Base-by-base conservation (phyloP, 768 basidiomycete species). In the Omphalotus guepiniiformis region DNA sequence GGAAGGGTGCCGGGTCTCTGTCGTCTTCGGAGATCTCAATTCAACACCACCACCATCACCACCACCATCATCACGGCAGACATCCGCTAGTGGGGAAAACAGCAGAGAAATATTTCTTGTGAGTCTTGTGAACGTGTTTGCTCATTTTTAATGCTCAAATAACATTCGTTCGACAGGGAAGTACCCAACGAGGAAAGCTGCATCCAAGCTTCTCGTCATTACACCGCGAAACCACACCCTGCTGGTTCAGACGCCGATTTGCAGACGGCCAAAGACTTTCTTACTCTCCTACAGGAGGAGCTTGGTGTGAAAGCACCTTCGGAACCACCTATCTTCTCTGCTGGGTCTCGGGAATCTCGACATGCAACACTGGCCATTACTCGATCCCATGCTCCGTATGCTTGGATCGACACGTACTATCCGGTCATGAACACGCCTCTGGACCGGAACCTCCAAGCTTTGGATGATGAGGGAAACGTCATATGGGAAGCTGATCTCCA, bases 361-460 rank as follows among this genome's bases (percentile, higher is more conserved):
- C 61, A 67, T 16, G 80, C 81, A 4, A 82, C 82, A 3, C 62
- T 78, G 15, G 61, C 66, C 22, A 73, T 80, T 44, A 59, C 72
- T 13, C 58, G 64, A 44, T 65, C 69, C 26, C 58, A 52, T 29
- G 53, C 62, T 13, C 75, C 78, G 2, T 63, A 56, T 8, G 82
- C 76, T 47, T 86, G 83, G 83, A 79, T 85, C 50, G 78, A 78
- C 47, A 71, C 71, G 27, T 91, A 91, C 66, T 90, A 83, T 63
- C 86, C 88, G 12, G 67, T 84, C 26, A 70, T 89, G 69, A 87
- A 88, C 65, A 76, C 71, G 4, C 84, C 85, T 15, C 64, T 85
- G 22, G 71, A 78, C 34, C 68, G 75, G 29, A 71, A 73, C 43
- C 63, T 87, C 16, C 72, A 80, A 42, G 73, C 85, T 18, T 55